These are phyloP conservation scores for Codiaeum variegatum DNA, from an alignment of 441 rosid genomes.

Conservation along the genomic window DNA sequence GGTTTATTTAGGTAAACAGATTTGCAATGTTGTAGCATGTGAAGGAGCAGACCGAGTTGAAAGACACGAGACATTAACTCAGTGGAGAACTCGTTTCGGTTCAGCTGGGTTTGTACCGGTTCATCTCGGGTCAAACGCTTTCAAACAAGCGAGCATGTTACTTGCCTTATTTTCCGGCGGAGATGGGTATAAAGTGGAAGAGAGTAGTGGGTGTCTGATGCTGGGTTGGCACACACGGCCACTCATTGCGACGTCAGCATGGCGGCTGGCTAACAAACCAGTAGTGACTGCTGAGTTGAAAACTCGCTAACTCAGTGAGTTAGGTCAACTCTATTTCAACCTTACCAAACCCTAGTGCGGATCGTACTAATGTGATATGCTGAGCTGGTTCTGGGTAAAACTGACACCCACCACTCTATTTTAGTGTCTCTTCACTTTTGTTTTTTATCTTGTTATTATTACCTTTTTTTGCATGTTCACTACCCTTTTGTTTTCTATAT, in stretches of 20 bases:
- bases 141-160: conserved; percentile 81
- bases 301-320: conserved; percentile 1
- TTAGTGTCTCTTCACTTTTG: conserved; percentile 15
- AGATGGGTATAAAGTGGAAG: conserved; percentile 85
- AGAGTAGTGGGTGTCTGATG: conserved; percentile 72
- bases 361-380: conserved; percentile 18
- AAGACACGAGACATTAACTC: conserved; percentile 64
- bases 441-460: not conserved
- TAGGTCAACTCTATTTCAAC: conserved; percentile 10
- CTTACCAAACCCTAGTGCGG: conserved; percentile 19
- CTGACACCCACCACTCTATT: conserved; percentile 27
- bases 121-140: conserved; percentile 80
- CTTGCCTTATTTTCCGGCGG: conserved; percentile 69
- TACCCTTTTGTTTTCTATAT: not conserved
- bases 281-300: conserved; percentile 20
- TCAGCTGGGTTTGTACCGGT: conserved; percentile 64
- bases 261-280: conserved; percentile 41
- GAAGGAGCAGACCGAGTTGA: conserved; percentile 76
- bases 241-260: conserved; percentile 82
- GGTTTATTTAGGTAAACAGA: conserved; percentile 66
- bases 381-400: conserved; percentile 29
- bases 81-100: conserved; percentile 60
- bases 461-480: not conserved
- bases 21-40: conserved; percentile 66
- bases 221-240: conserved; percentile 92